Percentiles rank a stretch among this genome's conserved stretches.
These are phyloP conservation scores for Phialophora chinensis DNA, from an alignment of 2,329 filamentous ascomycete species.

Conservation along the genomic window DNA sequence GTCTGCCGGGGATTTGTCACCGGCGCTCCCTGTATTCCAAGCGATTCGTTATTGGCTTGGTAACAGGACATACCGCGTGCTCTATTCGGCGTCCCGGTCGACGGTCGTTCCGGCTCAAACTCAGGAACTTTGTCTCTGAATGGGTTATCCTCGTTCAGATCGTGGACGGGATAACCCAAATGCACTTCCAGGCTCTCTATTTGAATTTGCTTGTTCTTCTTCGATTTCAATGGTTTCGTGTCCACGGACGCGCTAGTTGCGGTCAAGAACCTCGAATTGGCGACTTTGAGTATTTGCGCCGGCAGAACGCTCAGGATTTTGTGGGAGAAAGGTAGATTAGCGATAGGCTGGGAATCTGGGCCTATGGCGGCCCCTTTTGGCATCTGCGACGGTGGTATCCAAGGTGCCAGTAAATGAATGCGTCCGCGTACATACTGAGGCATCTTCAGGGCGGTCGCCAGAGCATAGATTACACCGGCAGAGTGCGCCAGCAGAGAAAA, in stretches of 20 bases:
- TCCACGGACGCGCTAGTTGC: slow-evolving; percentile 68
- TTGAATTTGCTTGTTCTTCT: slow-evolving; percentile 27
- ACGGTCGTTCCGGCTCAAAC: slow-evolving; percentile 24
- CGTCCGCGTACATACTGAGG: slow-evolving; percentile 93
- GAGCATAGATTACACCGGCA: slow-evolving; percentile 94
- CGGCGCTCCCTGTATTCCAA: slow-evolving; percentile 3
- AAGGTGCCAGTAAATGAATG: slow-evolving; percentile 91
- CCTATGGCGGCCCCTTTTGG: slow-evolving; percentile 67
- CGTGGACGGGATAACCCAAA: slow-evolving; percentile 23
- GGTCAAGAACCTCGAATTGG: slow-evolving; percentile 94
- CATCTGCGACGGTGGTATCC: slow-evolving; percentile 96
- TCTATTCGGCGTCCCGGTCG: slow-evolving; percentile 20
- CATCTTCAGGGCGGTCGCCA: slow-evolving; percentile 93
- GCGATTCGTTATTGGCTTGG: slow-evolving; percentile 28
- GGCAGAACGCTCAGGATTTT: slow-evolving; percentile 88
- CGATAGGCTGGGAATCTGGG: slow-evolving; percentile 68
- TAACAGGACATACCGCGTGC: slow-evolving; percentile 28
- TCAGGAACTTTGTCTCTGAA: slow-evolving; percentile 20
- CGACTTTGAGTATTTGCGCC: slow-evolving; percentile 87
- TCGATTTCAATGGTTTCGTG: slow-evolving; percentile 35
- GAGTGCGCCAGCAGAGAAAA: slow-evolving; percentile 97
- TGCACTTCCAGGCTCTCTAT: slow-evolving; percentile 27
- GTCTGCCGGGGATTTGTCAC: slow-evolving; percentile 22
- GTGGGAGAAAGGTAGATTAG: slow-evolving; percentile 88
- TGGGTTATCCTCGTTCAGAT: slow-evolving; percentile 24